These are phyloP conservation scores for Pterocarpus santalinus DNA, from an alignment of 306 rosid genomes.

Conservation along the genomic window DNA sequence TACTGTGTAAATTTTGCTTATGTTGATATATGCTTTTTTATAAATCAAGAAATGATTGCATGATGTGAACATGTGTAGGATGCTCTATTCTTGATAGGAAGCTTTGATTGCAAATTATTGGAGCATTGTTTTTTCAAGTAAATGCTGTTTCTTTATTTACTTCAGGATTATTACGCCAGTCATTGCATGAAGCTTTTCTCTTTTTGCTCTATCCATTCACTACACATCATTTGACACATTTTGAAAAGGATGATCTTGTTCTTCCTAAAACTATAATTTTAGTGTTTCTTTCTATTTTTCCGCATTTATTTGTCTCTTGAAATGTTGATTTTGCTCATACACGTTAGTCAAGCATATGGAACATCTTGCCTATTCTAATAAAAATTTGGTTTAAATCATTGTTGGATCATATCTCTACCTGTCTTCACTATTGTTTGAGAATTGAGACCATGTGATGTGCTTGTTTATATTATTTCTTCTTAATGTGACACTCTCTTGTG, in stretches of 20 bases:
- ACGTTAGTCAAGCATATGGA: too few relatives aligned
- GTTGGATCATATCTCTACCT: background rate
- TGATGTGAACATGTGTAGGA: constrained; percentile 40
- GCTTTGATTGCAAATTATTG: background rate
- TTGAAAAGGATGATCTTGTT: background rate
- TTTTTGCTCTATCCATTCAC: constrained; percentile 8
- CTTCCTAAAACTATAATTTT: background rate
- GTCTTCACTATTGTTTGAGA: background rate
- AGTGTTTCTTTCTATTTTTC: background rate
- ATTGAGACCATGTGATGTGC: too few relatives aligned
- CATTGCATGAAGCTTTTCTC: background rate
- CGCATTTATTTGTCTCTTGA: background rate
- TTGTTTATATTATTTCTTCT: too few relatives aligned
- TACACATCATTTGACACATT: background rate
- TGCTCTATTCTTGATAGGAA: constrained; percentile 28
- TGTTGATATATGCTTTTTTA: constrained; percentile 44
- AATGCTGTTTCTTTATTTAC: constrained; percentile 1
- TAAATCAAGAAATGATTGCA: constrained; percentile 50
- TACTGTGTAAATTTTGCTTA: constrained; percentile 49
- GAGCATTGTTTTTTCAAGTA: constrained; percentile 24
- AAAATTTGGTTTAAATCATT: too few relatives aligned
- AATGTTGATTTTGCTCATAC: too few relatives aligned
- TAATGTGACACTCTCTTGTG: too few relatives aligned
- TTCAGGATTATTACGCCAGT: constrained; percentile 25
- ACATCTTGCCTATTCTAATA: too few relatives aligned